Base-by-base conservation (phyloP, 1,139 yeast species). In the Suhomyces wounanorum region DNA sequence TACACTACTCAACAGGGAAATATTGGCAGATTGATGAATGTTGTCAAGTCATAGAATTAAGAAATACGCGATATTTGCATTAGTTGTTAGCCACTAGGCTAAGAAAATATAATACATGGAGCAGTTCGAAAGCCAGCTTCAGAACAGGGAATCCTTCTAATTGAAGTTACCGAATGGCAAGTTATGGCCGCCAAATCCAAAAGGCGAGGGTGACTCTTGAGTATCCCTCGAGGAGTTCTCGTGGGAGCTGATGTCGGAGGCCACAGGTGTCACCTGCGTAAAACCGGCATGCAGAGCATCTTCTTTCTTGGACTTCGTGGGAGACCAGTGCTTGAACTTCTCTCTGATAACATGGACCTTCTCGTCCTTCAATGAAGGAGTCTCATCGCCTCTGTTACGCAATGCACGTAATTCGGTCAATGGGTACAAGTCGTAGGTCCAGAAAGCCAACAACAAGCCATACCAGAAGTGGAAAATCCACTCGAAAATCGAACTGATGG, bases 401-500 rank as follows among this genome's bases (percentile, higher is more conserved):
- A 57, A 54, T 3, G 60, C 60, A 18, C 61, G 42, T 47, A 58
- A 55, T 45, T 67, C 70, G n/a, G 70, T 66, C 51, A 66, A 62
- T 52, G 75, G 75, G 55, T 69, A 65, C 46, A 70, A 64, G 54
- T 70, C 75, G 54, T 68, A 67, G 45, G 74, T 65, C 75, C 75
- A 70, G 58, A 69, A 65, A 8, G 69, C 68, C 52, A 70, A 58
- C 48, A 70, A 60, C 38, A 70, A 55, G 4, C 75, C 74, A 54
- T 70, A 70, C 74, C 74, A 69, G 56, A 69, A 67, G 52, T 69
- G 72, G 62, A 70, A 69, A 35, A 59, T 56, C 75, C 75, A 70
- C 57, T 70, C 75, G 45, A 70, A 63, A 6, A 61, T 48, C n/a
- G 70, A 66, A 30, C 71, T 64, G 38, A 61, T 48, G 53, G 56